Base-by-base conservation (phyloP, 306 rosid genomes). In the Trifolium fragiferum region DNA sequence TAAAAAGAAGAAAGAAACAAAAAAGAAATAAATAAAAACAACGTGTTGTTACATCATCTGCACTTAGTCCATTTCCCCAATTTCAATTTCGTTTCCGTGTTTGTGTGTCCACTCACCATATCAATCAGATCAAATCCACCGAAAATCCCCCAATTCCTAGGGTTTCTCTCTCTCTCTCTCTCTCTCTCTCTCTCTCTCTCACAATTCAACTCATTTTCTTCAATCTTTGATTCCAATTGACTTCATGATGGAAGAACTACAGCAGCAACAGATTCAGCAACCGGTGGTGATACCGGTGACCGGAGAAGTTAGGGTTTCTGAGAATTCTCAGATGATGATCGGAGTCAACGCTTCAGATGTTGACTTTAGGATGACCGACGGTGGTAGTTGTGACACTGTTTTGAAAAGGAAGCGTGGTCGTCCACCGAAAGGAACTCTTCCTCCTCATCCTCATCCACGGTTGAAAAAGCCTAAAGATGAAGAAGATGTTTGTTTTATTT, bases 401-500 rank as follows among this genome's bases (percentile, higher is more conserved):
- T 88, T 68, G 79, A 86, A 78, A 49, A 81, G 83, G 18, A 86
- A 82, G 81, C 92, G 99, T 4, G 98, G 99, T 5, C 93, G 99
- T 47, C 99, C 98, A n/a, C 96, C 96, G 0, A 85, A 84, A 33
- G 85, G 78, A 21, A 75, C 67, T 40, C 68, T 61, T 0, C 69
- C 50, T 11, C 19, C 0, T 9, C 44, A 33, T 0, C 18, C 1
- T 8, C 43, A 33, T 1, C 80, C 90, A 44, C 79, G 81, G 16
- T 32, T 60, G 63, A 84, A 66, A 83, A 83, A 49, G 78, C 76
- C 66, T 53, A 87, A 61, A 40, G 97, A 92, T 1, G 99, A 90
- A 18, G 99, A 95, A 61, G 99, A 92, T 74, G 98, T 95, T 25
- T 95, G 99, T 69, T 95, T 95, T 70, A 87, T 95, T 7, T 95